Evolutionary conservation across 2,329 filamentous ascomycete species (phyloP).

Genomic region (Knufia petricola): DNA sequence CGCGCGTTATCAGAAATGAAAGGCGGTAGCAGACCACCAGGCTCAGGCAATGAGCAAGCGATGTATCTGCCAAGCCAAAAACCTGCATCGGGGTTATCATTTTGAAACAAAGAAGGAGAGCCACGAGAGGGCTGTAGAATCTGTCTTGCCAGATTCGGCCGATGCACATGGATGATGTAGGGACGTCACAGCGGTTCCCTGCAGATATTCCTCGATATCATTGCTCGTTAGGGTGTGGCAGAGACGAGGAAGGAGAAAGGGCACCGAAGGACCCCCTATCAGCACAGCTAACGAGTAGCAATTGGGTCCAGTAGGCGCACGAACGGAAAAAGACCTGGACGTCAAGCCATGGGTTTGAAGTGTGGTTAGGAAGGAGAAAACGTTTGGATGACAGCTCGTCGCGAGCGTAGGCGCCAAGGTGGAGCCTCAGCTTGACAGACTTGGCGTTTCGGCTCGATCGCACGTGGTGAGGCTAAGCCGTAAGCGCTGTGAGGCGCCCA

Average conservation of each 20-base stretch:
- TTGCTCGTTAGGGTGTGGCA: not conserved
- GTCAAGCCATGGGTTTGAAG: slow-evolving; percentile 8
- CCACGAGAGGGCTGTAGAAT: not conserved
- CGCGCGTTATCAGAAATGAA: slow-evolving; percentile 8
- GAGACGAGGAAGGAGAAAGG: not conserved
- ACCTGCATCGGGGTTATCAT: not conserved
- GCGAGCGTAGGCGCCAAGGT: not conserved
- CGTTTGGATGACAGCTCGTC: slow-evolving; percentile 3
- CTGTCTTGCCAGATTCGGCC: not conserved
- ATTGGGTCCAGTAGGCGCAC: not conserved
- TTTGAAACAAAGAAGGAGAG: slow-evolving; percentile 7
- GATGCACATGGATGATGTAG: not conserved
- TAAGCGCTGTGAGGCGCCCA: not conserved
- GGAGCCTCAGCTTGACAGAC: not conserved
- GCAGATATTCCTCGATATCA: not conserved
- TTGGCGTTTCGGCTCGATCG: too few relatives aligned
- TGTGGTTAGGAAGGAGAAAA: not conserved
- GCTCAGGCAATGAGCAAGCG: not conserved
- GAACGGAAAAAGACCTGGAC: not conserved
- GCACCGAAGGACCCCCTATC: not conserved
- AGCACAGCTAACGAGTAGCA: not conserved
- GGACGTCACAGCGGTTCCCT: not conserved
- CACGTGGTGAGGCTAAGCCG: not conserved
- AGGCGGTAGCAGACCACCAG: not conserved
- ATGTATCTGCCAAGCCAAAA: not conserved